These are phyloP conservation scores for Ustilago sp. DNA, from an alignment of 1,284 basidiomycete genomes.

Conservation along the genomic window DNA sequence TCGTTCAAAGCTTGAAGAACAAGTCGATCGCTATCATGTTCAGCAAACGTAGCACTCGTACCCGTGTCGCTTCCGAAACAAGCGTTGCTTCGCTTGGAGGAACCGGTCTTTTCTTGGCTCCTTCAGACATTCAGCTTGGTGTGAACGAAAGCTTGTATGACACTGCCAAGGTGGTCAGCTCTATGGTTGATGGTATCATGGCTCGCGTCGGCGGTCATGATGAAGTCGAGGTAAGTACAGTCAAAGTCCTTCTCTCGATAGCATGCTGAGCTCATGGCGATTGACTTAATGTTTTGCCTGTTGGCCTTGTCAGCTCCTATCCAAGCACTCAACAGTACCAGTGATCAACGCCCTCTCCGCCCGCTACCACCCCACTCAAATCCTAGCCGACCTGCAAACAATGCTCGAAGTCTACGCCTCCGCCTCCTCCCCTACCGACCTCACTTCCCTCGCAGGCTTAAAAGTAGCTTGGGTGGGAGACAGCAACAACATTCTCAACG, in stretches of 20 bases:
- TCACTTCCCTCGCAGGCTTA: slow-evolving; percentile 66
- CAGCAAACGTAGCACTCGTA: slow-evolving; percentile 91
- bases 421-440: slow-evolving; percentile 72
- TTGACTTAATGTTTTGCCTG: not conserved
- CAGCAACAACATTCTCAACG: slow-evolving; percentile 94
- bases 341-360: slow-evolving; percentile 95
- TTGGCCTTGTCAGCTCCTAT: slow-evolving; percentile 74
- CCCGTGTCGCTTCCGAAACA: slow-evolving; percentile 88
- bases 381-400: slow-evolving; percentile 91
- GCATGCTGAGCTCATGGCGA: not conserved
- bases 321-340: slow-evolving; percentile 87
- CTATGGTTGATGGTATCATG: slow-evolving; percentile 97
- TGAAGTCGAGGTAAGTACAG: slow-evolving; percentile 78
- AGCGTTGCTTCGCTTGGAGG: slow-evolving; percentile 72
- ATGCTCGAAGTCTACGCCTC: slow-evolving; percentile 77
- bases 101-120: slow-evolving; percentile 90
- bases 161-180: slow-evolving; percentile 82
- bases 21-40: slow-evolving; percentile 91
- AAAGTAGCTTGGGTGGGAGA: slow-evolving; percentile 87
- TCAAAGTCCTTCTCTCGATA: not conserved
- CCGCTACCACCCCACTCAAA: slow-evolving; percentile 96
- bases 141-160: slow-evolving; percentile 92
- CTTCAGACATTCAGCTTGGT: slow-evolving; percentile 92
- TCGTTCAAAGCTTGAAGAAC: slow-evolving; percentile 76
- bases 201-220: slow-evolving; percentile 91